Evolutionary conservation across 75 land plant species (phyloP), one percentile per base, ranked within the genome.

Genomic region (Pinus taeda): DNA sequence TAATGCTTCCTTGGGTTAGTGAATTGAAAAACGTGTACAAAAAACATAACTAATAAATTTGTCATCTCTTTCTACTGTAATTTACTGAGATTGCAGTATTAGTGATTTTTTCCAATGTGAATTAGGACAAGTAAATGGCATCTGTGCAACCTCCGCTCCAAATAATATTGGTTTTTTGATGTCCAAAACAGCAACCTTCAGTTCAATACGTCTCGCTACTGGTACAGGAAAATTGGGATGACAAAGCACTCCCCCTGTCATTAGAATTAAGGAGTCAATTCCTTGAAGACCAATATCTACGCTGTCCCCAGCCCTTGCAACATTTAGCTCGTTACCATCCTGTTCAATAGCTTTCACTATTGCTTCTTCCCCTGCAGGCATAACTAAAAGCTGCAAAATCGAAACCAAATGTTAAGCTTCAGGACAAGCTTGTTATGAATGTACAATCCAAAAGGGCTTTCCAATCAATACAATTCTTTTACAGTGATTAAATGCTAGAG

Each of bases 291-390:
- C 83, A 73, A 94, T 82, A 74, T 86, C 85, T 1, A 92, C 91
- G 77, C 83, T 89, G 77, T 97, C 99, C 26, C 99, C 99, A 57
- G 98, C 98, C 80, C 89, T 88, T 18, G 95, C 99, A 53, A 83
- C 29, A 24, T 77, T 36, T 57, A 85, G 87, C 26, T 81, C 33
- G 74, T 80, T 71, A 56, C 93, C 90, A 62, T 90, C 85, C 18
- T 85, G 81, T 62, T 94, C 99, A 57, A 97, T 77, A 29, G 86
- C 81, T 69, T 87, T 90, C 37, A 92, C 89, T 26, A 89, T 89
- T 26, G 84, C 98, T 49, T 77, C 57, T 29, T 84, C 84, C 73
- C 95, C 87, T 26, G 77, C 70, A n/a, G 99, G 99, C 99, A 97
- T 88, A 45, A 97, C 90, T 58, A 93, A 78, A 62, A 97, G 95